Conservation (phyloP, 805 yeast species). For the Yarrowia divulgata region DNA sequence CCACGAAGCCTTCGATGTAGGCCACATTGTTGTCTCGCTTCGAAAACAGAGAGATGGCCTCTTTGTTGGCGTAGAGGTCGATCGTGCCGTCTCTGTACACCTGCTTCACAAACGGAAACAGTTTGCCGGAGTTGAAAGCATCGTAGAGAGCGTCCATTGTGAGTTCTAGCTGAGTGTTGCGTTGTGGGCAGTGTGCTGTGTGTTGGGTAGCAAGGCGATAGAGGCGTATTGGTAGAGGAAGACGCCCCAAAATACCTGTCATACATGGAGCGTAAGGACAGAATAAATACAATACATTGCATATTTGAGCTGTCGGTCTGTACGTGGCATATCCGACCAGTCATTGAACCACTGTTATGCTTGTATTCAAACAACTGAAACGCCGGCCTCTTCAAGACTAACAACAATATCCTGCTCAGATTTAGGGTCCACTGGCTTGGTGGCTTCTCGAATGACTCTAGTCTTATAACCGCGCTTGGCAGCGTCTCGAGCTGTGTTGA, state of each 20-base stretch:
- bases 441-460: slow-evolving; percentile 52
- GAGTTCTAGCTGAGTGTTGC: neutral
- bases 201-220: too few species aligned
- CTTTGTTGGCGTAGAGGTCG: slow-evolving; percentile 7
- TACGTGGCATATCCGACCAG: neutral
- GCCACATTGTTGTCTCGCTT: neutral
- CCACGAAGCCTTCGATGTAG: neutral
- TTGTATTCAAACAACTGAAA: neutral
- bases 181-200: neutral
- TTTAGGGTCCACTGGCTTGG: slow-evolving; percentile 2
- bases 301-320: neutral
- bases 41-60: slow-evolving; percentile 16
- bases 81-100: slow-evolving; percentile 21
- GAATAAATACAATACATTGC: neutral
- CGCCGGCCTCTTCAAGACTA: neutral
- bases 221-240: neutral
- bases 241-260: neutral
- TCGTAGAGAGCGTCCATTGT: slow-evolving; percentile 17
- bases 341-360: too few species aligned
- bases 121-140: slow-evolving; percentile 24
- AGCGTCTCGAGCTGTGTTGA: slow-evolving; percentile 76
- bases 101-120: slow-evolving; percentile 1
- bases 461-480: slow-evolving; percentile 68
- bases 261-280: neutral
- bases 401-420: neutral